A percentile compares a stretch with the other conserved stretches of the same genome.
These are phyloP conservation scores for Phytophthora constricta DNA, from an alignment of 352 stramenopile genomes.

Conservation along the genomic window DNA sequence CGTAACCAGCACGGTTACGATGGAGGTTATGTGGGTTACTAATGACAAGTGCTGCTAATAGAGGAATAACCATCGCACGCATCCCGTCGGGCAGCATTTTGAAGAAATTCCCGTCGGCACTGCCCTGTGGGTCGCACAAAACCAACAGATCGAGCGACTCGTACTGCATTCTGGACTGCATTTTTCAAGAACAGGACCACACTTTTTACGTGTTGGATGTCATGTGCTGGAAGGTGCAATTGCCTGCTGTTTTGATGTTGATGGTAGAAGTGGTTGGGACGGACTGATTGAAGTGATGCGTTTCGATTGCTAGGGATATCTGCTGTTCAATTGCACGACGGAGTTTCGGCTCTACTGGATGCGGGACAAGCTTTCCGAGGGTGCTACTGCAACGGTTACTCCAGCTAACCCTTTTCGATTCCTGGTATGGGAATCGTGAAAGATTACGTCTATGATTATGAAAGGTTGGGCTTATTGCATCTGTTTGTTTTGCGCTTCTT, in stretches of 20 bases:
- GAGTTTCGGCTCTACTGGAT: slow-evolving; percentile 94
- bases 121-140: slow-evolving; percentile 85
- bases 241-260: neutral
- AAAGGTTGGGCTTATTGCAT: neutral
- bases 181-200: slow-evolving; percentile 88
- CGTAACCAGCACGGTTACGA: neutral
- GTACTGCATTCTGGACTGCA: slow-evolving; percentile 92
- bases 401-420: slow-evolving; percentile 81
- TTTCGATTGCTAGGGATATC: slow-evolving; percentile 60
- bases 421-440: slow-evolving; percentile 44
- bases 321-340: slow-evolving; percentile 93
- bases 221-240: slow-evolving; percentile 91
- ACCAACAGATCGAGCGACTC: slow-evolving; percentile 71
- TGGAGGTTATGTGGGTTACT: slow-evolving; percentile 1
- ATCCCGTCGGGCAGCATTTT: slow-evolving; percentile 81
- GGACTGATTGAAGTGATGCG: neutral
- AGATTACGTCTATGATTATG: neutral
- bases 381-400: slow-evolving; percentile 46
- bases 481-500: no score
- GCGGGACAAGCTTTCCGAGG: slow-evolving; percentile 90
- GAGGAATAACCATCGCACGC: slow-evolving; percentile 79
- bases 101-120: slow-evolving; percentile 86
- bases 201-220: slow-evolving; percentile 94
- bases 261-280: neutral
- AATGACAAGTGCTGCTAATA: slow-evolving; percentile 23